Evolutionary conservation across 2,329 filamentous ascomycete species (phyloP).

Genomic region (Cladosporium sp.): DNA sequence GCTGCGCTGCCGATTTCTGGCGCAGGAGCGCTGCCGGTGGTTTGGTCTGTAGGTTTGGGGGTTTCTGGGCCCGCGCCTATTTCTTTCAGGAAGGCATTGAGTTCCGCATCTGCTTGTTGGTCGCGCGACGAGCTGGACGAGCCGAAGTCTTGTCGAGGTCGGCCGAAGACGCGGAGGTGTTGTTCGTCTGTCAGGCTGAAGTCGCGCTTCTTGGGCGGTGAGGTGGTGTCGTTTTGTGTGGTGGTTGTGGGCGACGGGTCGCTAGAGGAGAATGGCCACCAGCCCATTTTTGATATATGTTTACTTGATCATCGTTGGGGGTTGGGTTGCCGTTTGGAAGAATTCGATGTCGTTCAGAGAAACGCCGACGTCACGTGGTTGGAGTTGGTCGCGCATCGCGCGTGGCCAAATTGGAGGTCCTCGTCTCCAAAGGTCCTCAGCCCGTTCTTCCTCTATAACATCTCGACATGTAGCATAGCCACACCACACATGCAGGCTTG

Average conservation of each 20-base stretch:
- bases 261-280: conserved; percentile 20
- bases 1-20: conserved; percentile 21
- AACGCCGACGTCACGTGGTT: not conserved
- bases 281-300: conserved; percentile 16
- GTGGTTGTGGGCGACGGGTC: conserved; percentile 12
- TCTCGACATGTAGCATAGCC: too few relatives aligned
- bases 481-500: too few relatives aligned
- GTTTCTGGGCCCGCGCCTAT: conserved; percentile 33
- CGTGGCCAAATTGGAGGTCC: too few relatives aligned
- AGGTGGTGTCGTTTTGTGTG: not conserved
- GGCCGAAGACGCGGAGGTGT: conserved; percentile 28
- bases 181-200: conserved; percentile 26
- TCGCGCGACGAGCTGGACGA: conserved; percentile 31
- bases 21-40: conserved; percentile 15
- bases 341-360: not conserved
- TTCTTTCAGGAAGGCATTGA: conserved; percentile 49
- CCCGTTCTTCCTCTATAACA: too few relatives aligned
- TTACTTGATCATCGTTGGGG: not conserved
- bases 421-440: too few relatives aligned
- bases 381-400: too few relatives aligned
- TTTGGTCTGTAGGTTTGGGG: conserved; percentile 14
- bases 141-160: conserved; percentile 16
- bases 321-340: not conserved
- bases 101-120: conserved; percentile 50
- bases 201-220: conserved; percentile 8